Conservation (phyloP, 208 protist species). For the Trypanosoma boissoni region DNA sequence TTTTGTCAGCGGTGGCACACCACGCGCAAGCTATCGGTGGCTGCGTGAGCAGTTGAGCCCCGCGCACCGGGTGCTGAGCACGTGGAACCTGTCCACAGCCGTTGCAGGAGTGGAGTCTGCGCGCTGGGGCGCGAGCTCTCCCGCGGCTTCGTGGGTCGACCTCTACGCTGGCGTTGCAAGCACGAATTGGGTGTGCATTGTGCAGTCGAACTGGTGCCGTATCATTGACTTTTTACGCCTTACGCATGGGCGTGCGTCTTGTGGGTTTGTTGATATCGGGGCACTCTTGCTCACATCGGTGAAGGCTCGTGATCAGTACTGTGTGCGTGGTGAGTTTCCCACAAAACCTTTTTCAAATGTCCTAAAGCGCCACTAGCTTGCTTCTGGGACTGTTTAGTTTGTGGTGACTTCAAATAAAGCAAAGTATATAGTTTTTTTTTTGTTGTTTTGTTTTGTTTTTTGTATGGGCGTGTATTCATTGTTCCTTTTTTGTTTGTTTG, state of each 20-base stretch:
- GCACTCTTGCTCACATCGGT: conserved; percentile 15
- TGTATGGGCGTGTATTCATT: too few species aligned
- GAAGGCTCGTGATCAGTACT: conserved; percentile 20
- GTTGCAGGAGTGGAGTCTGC: conserved; percentile 14
- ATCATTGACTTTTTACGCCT: conserved; percentile 34
- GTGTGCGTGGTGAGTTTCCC: conserved; percentile 24
- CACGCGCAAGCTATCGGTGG: conserved; percentile 8
- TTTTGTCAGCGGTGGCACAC: conserved; percentile 32
- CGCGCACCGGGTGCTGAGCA: conserved; percentile 17
- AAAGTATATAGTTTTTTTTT: too few species aligned
- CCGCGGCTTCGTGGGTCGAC: conserved; percentile 27
- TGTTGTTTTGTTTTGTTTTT: too few species aligned
- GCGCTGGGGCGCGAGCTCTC: conserved; percentile 28
- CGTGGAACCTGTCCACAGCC: conserved; percentile 19
- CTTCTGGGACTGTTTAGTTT: too few species aligned
- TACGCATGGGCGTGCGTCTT: conserved; percentile 25
- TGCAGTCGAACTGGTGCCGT: conserved; percentile 38
- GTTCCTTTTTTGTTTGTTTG: too few species aligned
- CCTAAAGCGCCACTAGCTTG: background rate
- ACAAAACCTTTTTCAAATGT: conserved; percentile 28
- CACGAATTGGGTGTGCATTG: conserved; percentile 29
- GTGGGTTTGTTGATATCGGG: conserved; percentile 32
- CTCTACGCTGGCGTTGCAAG: conserved; percentile 28
- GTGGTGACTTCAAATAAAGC: too few species aligned
- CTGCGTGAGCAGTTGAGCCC: conserved; percentile 2